Base-by-base conservation (phyloP, 352 stramenopile species). In the Globisporangium rhizosaccharum region DNA sequence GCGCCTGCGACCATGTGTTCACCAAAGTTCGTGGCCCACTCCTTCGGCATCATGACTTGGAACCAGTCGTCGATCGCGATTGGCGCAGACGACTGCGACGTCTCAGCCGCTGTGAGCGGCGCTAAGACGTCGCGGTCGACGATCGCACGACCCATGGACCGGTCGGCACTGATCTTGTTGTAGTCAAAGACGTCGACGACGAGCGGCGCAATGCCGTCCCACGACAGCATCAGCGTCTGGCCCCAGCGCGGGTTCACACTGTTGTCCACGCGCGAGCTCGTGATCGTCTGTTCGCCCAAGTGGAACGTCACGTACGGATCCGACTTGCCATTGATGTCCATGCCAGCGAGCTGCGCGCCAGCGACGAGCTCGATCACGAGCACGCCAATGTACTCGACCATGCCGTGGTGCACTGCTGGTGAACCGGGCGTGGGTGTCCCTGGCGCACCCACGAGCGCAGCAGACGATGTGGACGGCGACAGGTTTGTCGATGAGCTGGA, bases 351-450 rank as follows among this genome's bases (percentile, higher is more conserved):
- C 15, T 78, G 62, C n/a, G 75, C 63, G 1, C 77, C 83, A 41
- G 88, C 79, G 17, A 88, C 56, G 33, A 93, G 66, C 49, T 87
- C 72, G 59, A 93, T 88, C 48, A 83, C 63, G 45, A 93, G 61
- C n/a, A 93, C 80, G 10, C 81, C 83, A 18, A 88, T 69, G 63
- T 90, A 93, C 70, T 93, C 83, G 56, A 93, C 71, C 83, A 93
- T 93, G 20, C 83, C 83, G 42, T 82, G 76, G 9, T 65, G 47
- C 3, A 18, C 25, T 51, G 39, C 26, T 37, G 49, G 10, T 47
- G 50, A 39, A 12, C 33, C 33, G 9, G 33, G 33, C 10, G 33
- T 39, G 1, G 33, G 33, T 14, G 33, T 39, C 33, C 33, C 6
- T 10, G 33, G 33, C 33, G 33, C 33, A 39, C 4, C 23, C 0